Conservation (phyloP, 495 filamentous ascomycete genomes). For the Aspergillus avenaceus region DNA sequence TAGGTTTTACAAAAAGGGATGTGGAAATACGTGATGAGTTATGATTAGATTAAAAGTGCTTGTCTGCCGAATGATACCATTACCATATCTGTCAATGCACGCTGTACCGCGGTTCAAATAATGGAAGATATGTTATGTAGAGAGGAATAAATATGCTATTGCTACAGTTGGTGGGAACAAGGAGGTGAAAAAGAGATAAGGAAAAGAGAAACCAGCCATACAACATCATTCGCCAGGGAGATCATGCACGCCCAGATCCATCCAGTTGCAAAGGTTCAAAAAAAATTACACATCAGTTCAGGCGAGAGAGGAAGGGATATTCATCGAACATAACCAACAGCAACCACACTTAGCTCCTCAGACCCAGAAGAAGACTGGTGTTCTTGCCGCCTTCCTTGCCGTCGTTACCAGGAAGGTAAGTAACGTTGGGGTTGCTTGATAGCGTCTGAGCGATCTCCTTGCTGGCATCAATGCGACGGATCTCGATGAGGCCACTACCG, state of each 20-base stretch:
- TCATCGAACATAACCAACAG: background rate
- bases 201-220: constrained; percentile 17
- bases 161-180: constrained; percentile 33
- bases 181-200: constrained; percentile 7
- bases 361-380: constrained; percentile 55
- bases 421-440: constrained; percentile 88
- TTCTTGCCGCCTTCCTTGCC: constrained; percentile 61
- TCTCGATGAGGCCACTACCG: constrained; percentile 90
- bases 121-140: constrained; percentile 6
- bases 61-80: constrained; percentile 4
- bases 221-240: constrained; percentile 28
- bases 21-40: background rate
- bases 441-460: constrained; percentile 93
- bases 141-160: constrained; percentile 36
- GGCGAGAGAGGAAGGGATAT: background rate
- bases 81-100: background rate
- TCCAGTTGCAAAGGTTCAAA: constrained; percentile 15
- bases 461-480: constrained; percentile 93
- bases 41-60: background rate
- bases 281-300: constrained; percentile 22
- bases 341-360: constrained; percentile 41
- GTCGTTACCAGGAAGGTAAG: constrained; percentile 80
- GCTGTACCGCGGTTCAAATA: background rate
- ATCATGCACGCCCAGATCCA: constrained; percentile 29
- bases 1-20: background rate